Evolutionary conservation across 176 grass and related monocot species (phyloP).

Genomic region (Tillandsia fasciculata): DNA sequence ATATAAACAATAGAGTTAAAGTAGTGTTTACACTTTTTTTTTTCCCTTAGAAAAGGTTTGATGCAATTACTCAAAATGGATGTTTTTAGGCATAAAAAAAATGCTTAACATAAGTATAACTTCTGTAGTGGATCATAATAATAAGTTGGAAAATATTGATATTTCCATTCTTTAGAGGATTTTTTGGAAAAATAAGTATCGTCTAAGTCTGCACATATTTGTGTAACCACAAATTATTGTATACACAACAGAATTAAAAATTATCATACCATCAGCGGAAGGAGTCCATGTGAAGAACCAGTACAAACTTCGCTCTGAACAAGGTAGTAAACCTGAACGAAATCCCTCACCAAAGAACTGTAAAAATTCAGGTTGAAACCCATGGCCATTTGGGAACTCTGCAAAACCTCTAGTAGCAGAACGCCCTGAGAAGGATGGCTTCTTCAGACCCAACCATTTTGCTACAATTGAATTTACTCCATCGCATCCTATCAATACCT

Average conservation of each 20-base stretch:
- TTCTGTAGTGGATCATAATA: too few relatives aligned
- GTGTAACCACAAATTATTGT: neutral
- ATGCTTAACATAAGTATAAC: too few relatives aligned
- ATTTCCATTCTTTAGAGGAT: too few relatives aligned
- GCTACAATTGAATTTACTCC: slow-evolving; percentile 69
- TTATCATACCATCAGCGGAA: slow-evolving; percentile 8
- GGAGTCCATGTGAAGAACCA: slow-evolving; percentile 75
- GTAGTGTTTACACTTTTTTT: too few relatives aligned
- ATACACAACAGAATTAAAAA: neutral
- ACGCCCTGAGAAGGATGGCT: slow-evolving; percentile 36
- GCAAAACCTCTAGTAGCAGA: slow-evolving; percentile 42
- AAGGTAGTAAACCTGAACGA: slow-evolving; percentile 34
- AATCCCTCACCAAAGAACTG: slow-evolving; percentile 36
- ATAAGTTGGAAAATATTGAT: too few relatives aligned
- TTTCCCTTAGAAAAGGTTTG: too few relatives aligned
- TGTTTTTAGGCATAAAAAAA: too few relatives aligned
- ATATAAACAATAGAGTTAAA: too few relatives aligned
- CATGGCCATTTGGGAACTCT: slow-evolving; percentile 30
- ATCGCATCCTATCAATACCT: slow-evolving; percentile 62
- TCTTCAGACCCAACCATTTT: slow-evolving; percentile 40
- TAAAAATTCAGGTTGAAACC: slow-evolving; percentile 36
- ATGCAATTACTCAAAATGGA: too few relatives aligned
- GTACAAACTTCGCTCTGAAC: slow-evolving; percentile 37
- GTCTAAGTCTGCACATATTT: neutral
- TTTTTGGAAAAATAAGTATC: neutral